Base-by-base conservation (phyloP, 2,329 filamentous ascomycete species). In the Calonectria henricotiae region DNA sequence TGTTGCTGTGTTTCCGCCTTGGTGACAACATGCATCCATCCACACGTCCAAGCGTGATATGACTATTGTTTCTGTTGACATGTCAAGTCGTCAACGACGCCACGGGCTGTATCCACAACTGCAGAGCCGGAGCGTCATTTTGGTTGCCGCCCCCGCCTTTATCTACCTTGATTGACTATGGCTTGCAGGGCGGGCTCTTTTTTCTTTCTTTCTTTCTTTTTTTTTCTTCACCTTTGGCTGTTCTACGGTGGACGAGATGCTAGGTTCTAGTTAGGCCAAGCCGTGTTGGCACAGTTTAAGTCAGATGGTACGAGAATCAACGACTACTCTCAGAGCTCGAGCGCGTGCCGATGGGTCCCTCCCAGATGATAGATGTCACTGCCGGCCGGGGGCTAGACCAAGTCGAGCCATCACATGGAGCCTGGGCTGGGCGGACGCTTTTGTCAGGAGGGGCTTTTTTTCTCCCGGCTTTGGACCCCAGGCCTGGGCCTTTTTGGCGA, bases 131-230 rank as follows among this genome's bases (percentile, higher is more conserved):
- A 37, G 51, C 32, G 32, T 20, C 49, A 7, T 20, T 20, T 47
- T 37, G 51, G 51, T 37, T 55, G 32, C 51, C 51, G 44, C 55
- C 55, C 55, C 55, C 55, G 37, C 55, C 55, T 43, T 60, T 35
- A 27, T 30, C 30, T 37, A 60, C 37, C 20, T 20, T 20, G 20
- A 20, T 43, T 20, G 23, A 23, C 37, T 15, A 32, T 25, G 37
- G 55, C 37, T 60, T 27, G 35, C 25, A 43, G 25, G 6, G 25
- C 1, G 23, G 15, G 11, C 6, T 27, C 32, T 51, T 32, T 51
- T 32, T 32, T 43, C 8, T 11, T 8, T 15, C 4, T 43, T 39
- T 5, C n/a, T 60, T 60, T 13, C 17, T 15, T 5, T 32, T 12
- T 12, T 20, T 20, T 20, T 20, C 20, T 20, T 20, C 20, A 20